Evolutionary conservation across 1,139 yeast genomes (phyloP).

Genomic region (Yamadazyma sp.): DNA sequence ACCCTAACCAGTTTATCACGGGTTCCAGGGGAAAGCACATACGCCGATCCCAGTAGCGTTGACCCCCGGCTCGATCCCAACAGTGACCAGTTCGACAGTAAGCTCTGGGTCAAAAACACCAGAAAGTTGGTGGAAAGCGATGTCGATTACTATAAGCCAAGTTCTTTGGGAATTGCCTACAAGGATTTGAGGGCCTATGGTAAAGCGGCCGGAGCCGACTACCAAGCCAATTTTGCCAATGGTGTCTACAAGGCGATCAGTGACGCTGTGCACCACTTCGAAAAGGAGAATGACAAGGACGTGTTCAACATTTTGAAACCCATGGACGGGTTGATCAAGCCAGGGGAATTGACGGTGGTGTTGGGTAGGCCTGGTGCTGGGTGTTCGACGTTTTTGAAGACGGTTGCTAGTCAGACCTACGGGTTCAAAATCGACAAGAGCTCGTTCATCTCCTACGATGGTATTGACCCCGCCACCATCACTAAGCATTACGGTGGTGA

Average conservation of each 20-base stretch:
- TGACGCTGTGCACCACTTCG: slow-evolving; percentile 30
- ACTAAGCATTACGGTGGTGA: slow-evolving; percentile 35
- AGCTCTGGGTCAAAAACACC: slow-evolving; percentile 73
- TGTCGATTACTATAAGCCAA: slow-evolving; percentile 63
- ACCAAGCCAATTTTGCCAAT: slow-evolving; percentile 70
- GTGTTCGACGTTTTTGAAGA: slow-evolving; percentile 72
- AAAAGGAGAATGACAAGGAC: slow-evolving; percentile 25
- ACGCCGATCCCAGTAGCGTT: slow-evolving; percentile 13
- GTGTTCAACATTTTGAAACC: slow-evolving; percentile 30
- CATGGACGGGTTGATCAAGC: slow-evolving; percentile 37
- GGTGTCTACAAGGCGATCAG: slow-evolving; percentile 26
- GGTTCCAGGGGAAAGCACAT: slow-evolving; percentile 49
- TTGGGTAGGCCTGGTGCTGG: slow-evolving; percentile 85
- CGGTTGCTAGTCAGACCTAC: slow-evolving; percentile 67
- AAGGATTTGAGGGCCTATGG: slow-evolving; percentile 71
- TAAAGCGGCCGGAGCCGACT: slow-evolving; percentile 73
- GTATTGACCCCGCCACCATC: slow-evolving; percentile 27
- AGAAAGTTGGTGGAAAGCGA: slow-evolving; percentile 51
- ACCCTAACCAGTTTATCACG: slow-evolving; percentile 45
- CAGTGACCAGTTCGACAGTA: slow-evolving; percentile 57
- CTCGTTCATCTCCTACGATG: slow-evolving; percentile 38
- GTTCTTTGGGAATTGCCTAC: slow-evolving; percentile 70
- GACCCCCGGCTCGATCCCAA: slow-evolving; percentile 28
- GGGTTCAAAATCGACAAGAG: slow-evolving; percentile 63
- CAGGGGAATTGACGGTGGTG: slow-evolving; percentile 75